Evolutionary conservation across 371 early-diverging fungal species (phyloP), one percentile per base, ranked within the genome.

Genomic region (Batrachochytrium dendrobatidis): DNA sequence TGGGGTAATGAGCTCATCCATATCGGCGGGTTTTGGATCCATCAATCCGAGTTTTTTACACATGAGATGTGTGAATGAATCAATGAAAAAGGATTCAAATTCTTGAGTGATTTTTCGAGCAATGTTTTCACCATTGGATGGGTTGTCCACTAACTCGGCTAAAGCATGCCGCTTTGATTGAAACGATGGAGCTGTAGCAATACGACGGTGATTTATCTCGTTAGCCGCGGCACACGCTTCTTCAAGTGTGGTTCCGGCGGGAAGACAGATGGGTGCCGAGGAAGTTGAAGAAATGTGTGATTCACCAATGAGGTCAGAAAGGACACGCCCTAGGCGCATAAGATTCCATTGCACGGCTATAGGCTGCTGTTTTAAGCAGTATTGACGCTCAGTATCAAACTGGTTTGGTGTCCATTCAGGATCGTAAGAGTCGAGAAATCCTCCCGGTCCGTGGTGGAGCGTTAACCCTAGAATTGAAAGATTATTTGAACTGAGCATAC

Each of bases 401-500:
- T 84, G 81, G 65, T 92, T 93, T 63, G 88, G 87, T 12, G 84
- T 76, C 62, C 84, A 84, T 18, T 54, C 62, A 0, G 94, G 90
- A 35, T 92, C 86, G 65, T 90, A 93, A 22, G 72, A 78, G 65
- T 92, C 91, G 62, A 94, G 62, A 61, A 93, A 89, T 46, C 84
- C 89, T 60, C 60, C 92, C 3, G 95, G 93, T 0, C 95, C 95
- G 63, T 88, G 92, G 63, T 95, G 92, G 35, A 92, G 73, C 2
- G 95, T 92, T 8, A 91, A 62, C 0, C 90, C 86, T 30, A 90
- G 62, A 0, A 91, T 71, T 1, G 90, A 90, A 89, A 92, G 89
- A 58, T 92, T 92, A 63, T 92, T 91, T 65, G 66, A 35, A 65
- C 91, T 92, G 84, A 94, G 82, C 0, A 90, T 90, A 17, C 92